Conservation (phyloP, 202 grass and related monocot species). For the Carex sylvatica region DNA sequence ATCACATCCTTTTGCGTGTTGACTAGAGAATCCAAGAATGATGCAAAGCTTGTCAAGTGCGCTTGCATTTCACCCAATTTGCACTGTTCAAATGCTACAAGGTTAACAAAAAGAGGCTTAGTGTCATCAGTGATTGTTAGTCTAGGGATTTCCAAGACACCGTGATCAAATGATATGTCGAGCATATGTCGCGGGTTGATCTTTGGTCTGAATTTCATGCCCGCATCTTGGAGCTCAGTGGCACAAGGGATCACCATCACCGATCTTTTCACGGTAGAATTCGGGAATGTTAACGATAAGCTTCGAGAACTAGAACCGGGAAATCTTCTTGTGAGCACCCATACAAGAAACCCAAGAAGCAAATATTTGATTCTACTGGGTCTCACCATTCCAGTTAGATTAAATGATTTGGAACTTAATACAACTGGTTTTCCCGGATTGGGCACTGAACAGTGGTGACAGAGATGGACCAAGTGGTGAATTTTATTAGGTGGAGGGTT, state of each 20-base stretch:
- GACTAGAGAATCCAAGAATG: slow-evolving; percentile 30
- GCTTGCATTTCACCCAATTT: neutral
- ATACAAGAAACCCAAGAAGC: neutral
- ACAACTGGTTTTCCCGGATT: neutral
- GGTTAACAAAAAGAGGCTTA: slow-evolving; percentile 24
- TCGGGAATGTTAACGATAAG: neutral
- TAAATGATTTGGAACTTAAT: neutral
- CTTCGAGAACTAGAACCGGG: neutral
- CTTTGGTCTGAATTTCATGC: neutral
- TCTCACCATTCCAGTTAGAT: neutral
- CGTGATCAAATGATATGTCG: neutral
- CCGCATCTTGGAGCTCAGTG: slow-evolving; percentile 19
- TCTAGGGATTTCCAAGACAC: slow-evolving; percentile 26
- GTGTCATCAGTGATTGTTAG: slow-evolving; percentile 8
- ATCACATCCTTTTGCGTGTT: neutral
- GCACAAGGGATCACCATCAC: slow-evolving; percentile 29
- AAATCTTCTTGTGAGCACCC: neutral
- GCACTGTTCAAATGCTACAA: slow-evolving; percentile 46
- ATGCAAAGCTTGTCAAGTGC: neutral
- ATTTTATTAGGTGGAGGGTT: neutral
- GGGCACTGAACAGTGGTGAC: neutral
- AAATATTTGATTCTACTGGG: neutral
- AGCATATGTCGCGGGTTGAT: neutral
- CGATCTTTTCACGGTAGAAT: neutral
- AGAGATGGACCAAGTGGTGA: slow-evolving; percentile 39